phyloP scores from a whole-genome alignment of 2,329 filamentous ascomycete genomes.

The Alternaria brassicicola region DNA sequence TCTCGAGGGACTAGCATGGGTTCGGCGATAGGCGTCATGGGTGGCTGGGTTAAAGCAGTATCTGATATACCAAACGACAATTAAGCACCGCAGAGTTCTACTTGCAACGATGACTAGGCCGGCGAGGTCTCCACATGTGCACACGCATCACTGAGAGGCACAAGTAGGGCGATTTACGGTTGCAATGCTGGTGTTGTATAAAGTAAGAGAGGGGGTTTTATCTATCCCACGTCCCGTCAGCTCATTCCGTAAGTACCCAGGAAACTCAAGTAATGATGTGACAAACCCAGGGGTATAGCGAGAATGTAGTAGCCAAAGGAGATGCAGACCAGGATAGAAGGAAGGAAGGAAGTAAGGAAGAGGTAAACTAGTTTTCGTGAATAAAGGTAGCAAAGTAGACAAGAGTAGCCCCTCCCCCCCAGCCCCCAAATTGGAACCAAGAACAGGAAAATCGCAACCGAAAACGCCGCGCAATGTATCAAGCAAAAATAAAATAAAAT shows the following conservation, averaged over 20 bases:
- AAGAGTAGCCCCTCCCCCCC: too few relatives aligned
- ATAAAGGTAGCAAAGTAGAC: slow-evolving; percentile 1
- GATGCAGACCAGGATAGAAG: not conserved
- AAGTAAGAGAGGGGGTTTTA: slow-evolving; percentile 14
- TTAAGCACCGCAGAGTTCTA: not conserved
- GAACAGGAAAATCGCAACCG: not conserved
- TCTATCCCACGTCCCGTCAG: slow-evolving; percentile 14
- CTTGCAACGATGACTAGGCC: not conserved
- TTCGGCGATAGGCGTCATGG: slow-evolving; percentile 30
- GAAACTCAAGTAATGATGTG: not conserved
- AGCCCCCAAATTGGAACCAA: not conserved
- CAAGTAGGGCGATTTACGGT: not conserved
- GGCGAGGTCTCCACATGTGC: not conserved
- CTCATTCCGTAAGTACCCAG: not conserved
- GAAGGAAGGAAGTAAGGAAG: not conserved
- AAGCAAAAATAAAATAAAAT: not conserved
- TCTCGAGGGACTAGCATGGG: slow-evolving; percentile 21
- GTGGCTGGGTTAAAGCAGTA: slow-evolving; percentile 20
- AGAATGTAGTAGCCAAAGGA: not conserved
- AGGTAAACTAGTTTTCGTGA: slow-evolving; percentile 1
- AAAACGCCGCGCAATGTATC: slow-evolving; percentile 2
- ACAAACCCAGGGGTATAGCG: slow-evolving; percentile 10
- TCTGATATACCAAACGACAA: slow-evolving; percentile 10
- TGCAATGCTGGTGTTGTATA: slow-evolving; percentile 1
- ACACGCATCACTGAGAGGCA: not conserved